Conservation (phyloP, 805 yeast genomes). For the Candida ficus region DNA sequence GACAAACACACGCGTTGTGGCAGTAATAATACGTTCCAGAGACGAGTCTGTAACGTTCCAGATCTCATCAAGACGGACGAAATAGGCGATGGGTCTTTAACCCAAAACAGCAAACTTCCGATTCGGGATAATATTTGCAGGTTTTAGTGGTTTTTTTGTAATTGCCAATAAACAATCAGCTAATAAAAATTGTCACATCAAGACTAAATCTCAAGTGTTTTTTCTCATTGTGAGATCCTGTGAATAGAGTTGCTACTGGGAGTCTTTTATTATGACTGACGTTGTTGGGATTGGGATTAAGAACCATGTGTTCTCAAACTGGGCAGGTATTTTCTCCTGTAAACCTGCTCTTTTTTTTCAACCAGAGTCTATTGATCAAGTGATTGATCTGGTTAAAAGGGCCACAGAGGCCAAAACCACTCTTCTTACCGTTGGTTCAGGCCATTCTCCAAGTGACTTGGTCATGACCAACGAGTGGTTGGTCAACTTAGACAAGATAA, state of each 20-base stretch:
- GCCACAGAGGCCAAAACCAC: constrained; percentile 62
- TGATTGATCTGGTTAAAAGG: constrained; percentile 55
- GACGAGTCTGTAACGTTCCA: too few relatives aligned
- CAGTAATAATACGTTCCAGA: too few relatives aligned
- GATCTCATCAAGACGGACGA: too few relatives aligned
- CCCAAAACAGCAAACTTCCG: background rate
- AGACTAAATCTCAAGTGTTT: background rate
- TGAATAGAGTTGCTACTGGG: background rate
- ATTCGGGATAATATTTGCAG: background rate
- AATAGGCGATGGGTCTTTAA: background rate
- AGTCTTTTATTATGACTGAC: constrained; percentile 3
- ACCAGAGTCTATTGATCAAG: constrained; percentile 67
- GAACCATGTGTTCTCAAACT: constrained; percentile 38
- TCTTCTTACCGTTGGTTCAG: constrained; percentile 82
- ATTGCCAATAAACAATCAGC: constrained; percentile 6
- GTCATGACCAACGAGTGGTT: constrained; percentile 89
- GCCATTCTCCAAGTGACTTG: constrained; percentile 91
- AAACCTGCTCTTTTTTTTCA: constrained; percentile 75
- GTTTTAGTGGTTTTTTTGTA: background rate
- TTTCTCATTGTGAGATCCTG: too few relatives aligned
- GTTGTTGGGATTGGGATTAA: constrained; percentile 26
- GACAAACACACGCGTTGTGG: too few relatives aligned
- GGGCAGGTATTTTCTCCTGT: constrained; percentile 89
- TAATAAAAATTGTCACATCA: constrained; percentile 1
- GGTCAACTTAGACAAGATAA: constrained; percentile 74